Evolutionary conservation across 257 asterid species (phyloP), one percentile per base, ranked within the genome.

Genomic region (Vinca minor): DNA sequence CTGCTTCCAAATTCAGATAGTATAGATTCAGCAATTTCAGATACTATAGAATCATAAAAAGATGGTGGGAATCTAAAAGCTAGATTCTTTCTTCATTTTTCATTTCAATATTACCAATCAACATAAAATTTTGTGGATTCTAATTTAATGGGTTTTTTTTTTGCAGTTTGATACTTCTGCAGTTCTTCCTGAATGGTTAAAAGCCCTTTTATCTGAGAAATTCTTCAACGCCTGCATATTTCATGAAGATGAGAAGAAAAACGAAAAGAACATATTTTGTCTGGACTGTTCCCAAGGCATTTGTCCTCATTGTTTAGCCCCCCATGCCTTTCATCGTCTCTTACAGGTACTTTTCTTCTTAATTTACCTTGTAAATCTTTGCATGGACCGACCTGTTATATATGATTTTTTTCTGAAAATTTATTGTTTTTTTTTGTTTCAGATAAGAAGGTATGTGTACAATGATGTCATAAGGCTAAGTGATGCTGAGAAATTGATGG

Each of bases 231-330:
- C 86, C 53, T 91, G 98, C 75, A 49, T 79, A 72, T 73, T 79
- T 79, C 96, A 91, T 23, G 82, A 83, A 41, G 82, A 76, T 31
- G 76, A 66, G 0, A 82, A 70, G 81, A 91, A 83, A 69, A 91
- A 88, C 18, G 98, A 88, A 7, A 88, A 85, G 66, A 91, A 87
- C 14, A 58, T 77, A 12, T 87, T 83, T 56, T 91, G 98, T 35
- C 69, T 88, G 82, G 90, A 85, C 71, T 88, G 98, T 60, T 81
- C 84, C 49, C 82, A 77, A 17, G 83, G 87, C 4, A 71, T 88
- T 59, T 91, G 96, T 77, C 86, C 85, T 41, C 85, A 79, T 45
- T 88, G 98, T 70, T 61, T 81, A 8, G 0, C 50, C 13, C 38
- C 45, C 54, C 98, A 88, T 32, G 68, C 65, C 63, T 81, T 87